Evolutionary conservation across 148 eudicot genomes (phyloP), one percentile per base, ranked within the genome.

Genomic region (Nepenthes gracilis): DNA sequence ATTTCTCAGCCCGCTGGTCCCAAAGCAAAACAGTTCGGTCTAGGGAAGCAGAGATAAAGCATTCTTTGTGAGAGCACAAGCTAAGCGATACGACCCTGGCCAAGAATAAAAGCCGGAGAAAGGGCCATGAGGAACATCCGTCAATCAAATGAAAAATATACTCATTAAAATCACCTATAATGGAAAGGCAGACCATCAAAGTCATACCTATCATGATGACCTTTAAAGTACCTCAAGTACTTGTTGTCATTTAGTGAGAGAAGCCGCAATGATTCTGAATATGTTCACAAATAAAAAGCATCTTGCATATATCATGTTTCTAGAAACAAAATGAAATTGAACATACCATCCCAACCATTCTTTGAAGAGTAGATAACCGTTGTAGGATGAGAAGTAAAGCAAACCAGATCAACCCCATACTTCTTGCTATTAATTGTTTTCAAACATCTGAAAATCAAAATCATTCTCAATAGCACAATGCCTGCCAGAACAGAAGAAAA

Each of bases 301-400:
- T 60, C 13, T 37, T 32, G 6, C 33, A 10, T 53, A 54, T 12
- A 55, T 43, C 12, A 2, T 11, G 13, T 36, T 35, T 57, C 48
- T 38, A 62, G 33, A 53, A 36, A 6, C 33, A 63, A 43, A 64
- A 52, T 47, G 51, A 33, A 60, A 54, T 62, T 55, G 54, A 59
- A 60, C 86, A 58, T 84, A 93, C 98, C 99, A 78, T 93, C 99
- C 99, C 99, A 93, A 37, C 99, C 99, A 83, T 93, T 93, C 79
- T 89, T 93, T 52, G 99, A 93, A 53, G 99, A 93, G 77, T 93
- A 93, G 57, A 93, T 93, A 64, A 93, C 97, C 58, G 99, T 93
- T 43, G 95, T 82, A 13, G 99, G 97, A 68, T 93, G 99, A 68
- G 97, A 76, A 40, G 99, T 89, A 71, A 89, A 93, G 77, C 85